Conservation (phyloP, 140 eudicot genomes). For the Ambrosia hybrid region DNA sequence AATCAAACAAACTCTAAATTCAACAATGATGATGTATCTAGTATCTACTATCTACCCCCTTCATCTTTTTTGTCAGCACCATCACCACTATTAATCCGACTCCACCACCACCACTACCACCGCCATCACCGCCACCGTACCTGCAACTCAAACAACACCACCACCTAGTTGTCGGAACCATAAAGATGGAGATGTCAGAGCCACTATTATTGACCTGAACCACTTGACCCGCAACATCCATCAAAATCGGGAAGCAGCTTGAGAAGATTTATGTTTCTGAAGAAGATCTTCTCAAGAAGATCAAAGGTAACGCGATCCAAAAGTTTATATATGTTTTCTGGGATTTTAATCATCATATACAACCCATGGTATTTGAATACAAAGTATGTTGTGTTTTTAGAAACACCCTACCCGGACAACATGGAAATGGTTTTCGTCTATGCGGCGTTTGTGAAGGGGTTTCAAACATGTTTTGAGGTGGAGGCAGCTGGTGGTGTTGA, state of each 20-base stretch:
- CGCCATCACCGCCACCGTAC: too few relatives aligned
- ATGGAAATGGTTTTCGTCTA: constrained; percentile 77
- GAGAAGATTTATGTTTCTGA: constrained; percentile 56
- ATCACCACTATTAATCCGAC: too few relatives aligned
- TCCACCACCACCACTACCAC: too few relatives aligned
- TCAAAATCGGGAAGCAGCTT: constrained; percentile 65
- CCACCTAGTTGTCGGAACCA: too few relatives aligned
- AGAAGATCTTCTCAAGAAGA: constrained; percentile 69
- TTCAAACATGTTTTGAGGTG: constrained; percentile 67
- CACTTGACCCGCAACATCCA: too few relatives aligned
- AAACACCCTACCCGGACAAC: constrained; percentile 76
- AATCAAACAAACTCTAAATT: too few relatives aligned
- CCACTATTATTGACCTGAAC: too few relatives aligned
- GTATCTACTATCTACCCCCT: too few relatives aligned
- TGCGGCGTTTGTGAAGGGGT: constrained; percentile 81
- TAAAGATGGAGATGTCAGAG: too few relatives aligned
- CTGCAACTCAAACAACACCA: too few relatives aligned
- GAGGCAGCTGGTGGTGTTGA: constrained; percentile 70
- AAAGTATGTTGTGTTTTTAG: constrained; percentile 36
- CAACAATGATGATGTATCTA: too few relatives aligned
- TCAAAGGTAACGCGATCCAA: constrained; percentile 50
- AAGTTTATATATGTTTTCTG: constrained; percentile 1
- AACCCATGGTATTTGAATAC: background rate
- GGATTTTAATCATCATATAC: background rate
- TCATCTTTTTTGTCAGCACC: too few relatives aligned